Evolutionary conservation across 2,329 filamentous ascomycete species (phyloP).

Genomic region (Pseudofabraea citricarpa): DNA sequence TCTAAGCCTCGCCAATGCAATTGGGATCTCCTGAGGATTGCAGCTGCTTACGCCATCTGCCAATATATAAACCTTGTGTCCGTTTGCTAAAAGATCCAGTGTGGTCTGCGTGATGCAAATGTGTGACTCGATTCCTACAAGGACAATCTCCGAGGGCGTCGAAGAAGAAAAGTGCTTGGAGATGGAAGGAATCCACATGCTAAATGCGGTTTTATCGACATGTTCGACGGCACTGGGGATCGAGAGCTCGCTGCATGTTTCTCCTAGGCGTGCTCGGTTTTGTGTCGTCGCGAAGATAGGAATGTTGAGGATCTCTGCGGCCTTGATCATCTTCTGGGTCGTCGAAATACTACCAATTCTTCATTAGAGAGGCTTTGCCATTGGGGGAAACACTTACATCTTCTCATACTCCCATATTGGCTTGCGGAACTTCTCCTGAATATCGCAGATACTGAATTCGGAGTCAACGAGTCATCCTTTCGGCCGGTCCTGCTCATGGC

Average conservation of each 20-base stretch:
- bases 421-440: conserved; percentile 87
- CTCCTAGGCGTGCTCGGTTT: conserved; percentile 70
- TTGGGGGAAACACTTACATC: conserved; percentile 50
- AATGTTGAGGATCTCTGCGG: conserved; percentile 61
- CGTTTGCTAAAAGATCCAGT: conserved; percentile 69
- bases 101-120: conserved; percentile 94
- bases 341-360: conserved; percentile 65
- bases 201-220: conserved; percentile 85
- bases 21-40: conserved; percentile 72
- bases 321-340: conserved; percentile 63
- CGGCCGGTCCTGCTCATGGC: neutral
- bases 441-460: conserved; percentile 72
- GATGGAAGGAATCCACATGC: conserved; percentile 75
- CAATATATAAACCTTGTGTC: conserved; percentile 80
- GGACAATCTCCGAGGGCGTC: conserved; percentile 54
- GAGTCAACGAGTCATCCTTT: conserved; percentile 1
- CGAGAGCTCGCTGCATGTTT: conserved; percentile 69
- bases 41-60: conserved; percentile 88
- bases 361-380: too few species aligned
- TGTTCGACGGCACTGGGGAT: conserved; percentile 47
- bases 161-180: conserved; percentile 32
- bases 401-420: conserved; percentile 83
- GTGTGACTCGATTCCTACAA: conserved; percentile 90
- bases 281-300: conserved; percentile 87
- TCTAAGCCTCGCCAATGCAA: conserved; percentile 74